phyloP scores from a whole-genome alignment of 768 basidiomycete genomes.

The Daedaleopsis sinensis region DNA sequence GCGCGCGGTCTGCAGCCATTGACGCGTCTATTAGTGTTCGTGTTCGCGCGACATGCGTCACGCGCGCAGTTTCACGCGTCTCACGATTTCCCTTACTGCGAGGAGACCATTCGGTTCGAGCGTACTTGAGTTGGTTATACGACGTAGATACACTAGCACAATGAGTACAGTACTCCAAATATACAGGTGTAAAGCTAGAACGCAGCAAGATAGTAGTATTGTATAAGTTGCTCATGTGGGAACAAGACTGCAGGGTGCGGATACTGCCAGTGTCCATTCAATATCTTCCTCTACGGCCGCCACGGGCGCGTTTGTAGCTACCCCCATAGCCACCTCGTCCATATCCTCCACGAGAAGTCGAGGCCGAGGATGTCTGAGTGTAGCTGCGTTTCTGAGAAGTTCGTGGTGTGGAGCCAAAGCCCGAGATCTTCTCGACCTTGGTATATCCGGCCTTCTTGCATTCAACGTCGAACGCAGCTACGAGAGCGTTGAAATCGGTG shows the following conservation, averaged over 20 bases:
- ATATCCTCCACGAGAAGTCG: neutral
- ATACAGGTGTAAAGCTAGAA: neutral
- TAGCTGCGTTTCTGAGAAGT: slow-evolving; percentile 26
- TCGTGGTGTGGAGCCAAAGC: neutral
- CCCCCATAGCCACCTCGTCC: slow-evolving; percentile 16
- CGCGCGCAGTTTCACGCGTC: neutral
- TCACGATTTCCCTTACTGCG: too few species aligned
- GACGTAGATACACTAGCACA: neutral
- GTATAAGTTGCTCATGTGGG: too few species aligned
- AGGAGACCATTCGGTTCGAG: too few species aligned
- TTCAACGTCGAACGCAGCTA: slow-evolving; percentile 44
- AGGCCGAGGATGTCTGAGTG: slow-evolving; percentile 6
- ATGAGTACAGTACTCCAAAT: neutral
- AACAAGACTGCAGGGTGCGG: too few species aligned
- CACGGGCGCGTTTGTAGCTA: slow-evolving; percentile 13
- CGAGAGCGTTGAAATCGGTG: slow-evolving; percentile 42
- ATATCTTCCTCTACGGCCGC: slow-evolving; percentile 4
- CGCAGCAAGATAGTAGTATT: too few species aligned
- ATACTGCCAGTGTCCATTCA: neutral
- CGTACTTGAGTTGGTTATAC: neutral
- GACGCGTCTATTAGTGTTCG: slow-evolving; percentile 9
- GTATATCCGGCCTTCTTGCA: slow-evolving; percentile 41
- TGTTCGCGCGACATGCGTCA: slow-evolving; percentile 15
- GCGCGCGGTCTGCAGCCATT: slow-evolving; percentile 1
- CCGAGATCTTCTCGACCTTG: slow-evolving; percentile 9